Conservation (phyloP, 1,284 basidiomycete species). For the Pseudozyma tsukubaensis region DNA sequence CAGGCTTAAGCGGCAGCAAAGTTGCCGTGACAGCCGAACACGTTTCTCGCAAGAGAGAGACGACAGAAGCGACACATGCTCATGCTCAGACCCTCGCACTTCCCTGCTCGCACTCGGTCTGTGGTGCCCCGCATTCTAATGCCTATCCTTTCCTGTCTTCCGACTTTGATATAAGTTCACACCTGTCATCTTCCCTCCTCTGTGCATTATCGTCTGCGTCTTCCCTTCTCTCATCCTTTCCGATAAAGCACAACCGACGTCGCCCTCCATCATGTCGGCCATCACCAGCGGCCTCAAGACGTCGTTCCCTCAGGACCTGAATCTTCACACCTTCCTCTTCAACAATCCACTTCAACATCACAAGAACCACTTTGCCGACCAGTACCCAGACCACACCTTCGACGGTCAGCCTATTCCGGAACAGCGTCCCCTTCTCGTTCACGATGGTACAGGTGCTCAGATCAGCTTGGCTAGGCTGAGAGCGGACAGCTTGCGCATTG, state of each 20-base stretch:
- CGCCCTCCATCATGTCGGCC: constrained; percentile 11
- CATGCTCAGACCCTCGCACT: neutral
- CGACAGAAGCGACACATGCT: neutral
- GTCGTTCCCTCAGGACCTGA: constrained; percentile 37
- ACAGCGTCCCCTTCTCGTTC: constrained; percentile 47
- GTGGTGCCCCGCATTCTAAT: constrained; percentile 26
- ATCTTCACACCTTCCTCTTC: constrained; percentile 50
- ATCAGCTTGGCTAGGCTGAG: constrained; percentile 44
- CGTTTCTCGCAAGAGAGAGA: neutral
- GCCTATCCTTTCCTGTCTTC: neutral
- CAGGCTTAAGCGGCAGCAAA: too few species aligned
- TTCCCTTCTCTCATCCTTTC: neutral
- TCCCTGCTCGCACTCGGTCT: neutral
- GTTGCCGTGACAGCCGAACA: constrained; percentile 7
- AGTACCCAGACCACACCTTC: constrained; percentile 44
- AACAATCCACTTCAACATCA: constrained; percentile 52
- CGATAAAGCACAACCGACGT: neutral
- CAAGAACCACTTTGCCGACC: constrained; percentile 28
- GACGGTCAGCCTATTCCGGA: constrained; percentile 41
- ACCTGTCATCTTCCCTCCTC: neutral
- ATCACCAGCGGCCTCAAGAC: constrained; percentile 28
- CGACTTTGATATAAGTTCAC: constrained; percentile 6
- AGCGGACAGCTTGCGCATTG: constrained; percentile 51
- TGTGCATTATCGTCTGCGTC: neutral
- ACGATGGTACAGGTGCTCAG: constrained; percentile 47